Conservation (phyloP, 441 rosid species). For the Adansonia madagascariensis region DNA sequence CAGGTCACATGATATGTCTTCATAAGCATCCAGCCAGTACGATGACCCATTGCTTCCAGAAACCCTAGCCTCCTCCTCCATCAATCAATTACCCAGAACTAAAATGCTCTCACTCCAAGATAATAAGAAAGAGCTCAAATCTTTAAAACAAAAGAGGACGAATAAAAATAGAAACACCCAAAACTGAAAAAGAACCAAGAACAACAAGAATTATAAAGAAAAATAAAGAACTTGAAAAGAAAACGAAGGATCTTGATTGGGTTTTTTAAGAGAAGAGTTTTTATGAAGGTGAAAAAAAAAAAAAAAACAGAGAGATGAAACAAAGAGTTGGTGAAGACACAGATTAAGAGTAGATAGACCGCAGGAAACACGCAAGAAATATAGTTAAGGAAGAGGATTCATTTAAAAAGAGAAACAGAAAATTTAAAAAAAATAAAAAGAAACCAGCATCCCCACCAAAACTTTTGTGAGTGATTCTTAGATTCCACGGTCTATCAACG, state of each 20-base stretch:
- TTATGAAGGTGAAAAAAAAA: background rate
- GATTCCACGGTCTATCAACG: constrained; percentile 86
- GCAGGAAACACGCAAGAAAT: constrained; percentile 72
- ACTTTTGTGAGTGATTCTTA: constrained; percentile 53
- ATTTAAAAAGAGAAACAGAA: constrained; percentile 34
- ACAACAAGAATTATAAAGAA: constrained; percentile 11
- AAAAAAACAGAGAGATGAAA: constrained; percentile 16
- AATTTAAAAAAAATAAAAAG: constrained; percentile 23
- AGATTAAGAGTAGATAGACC: constrained; percentile 77
- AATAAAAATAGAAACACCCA: background rate
- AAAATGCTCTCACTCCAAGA: constrained; percentile 22
- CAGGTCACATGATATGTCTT: constrained; percentile 12
- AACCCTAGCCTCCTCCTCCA: constrained; percentile 69
- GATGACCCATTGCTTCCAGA: constrained; percentile 47
- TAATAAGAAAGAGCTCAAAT: constrained; percentile 17
- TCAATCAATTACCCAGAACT: constrained; percentile 23
- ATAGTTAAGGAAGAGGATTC: constrained; percentile 40
- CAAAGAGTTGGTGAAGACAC: constrained; percentile 31
- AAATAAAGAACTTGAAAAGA: constrained; percentile 13
- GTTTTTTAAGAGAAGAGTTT: constrained; percentile 17
- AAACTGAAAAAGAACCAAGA: background rate
- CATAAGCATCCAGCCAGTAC: constrained; percentile 38
- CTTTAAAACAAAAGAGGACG: background rate
- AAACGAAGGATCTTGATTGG: constrained; percentile 17
- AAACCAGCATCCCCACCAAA: constrained; percentile 32